Percentiles rank a stretch among this genome's conserved stretches.
Evolutionary conservation across 2,329 filamentous ascomycete species (phyloP).

Genomic region (Xylariales sp.): DNA sequence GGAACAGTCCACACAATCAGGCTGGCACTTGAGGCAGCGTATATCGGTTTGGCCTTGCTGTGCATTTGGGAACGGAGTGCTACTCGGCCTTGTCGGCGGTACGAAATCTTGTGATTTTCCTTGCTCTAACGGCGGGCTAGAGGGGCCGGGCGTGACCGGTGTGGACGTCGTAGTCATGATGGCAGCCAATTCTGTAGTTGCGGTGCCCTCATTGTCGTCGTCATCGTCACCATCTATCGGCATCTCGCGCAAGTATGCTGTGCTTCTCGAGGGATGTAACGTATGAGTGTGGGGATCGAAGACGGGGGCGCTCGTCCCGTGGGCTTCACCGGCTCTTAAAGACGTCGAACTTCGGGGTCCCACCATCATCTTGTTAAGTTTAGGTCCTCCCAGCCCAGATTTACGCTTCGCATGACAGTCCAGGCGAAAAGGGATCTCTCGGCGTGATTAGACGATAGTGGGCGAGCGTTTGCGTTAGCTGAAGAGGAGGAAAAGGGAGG

Average conservation of each 20-base stretch:
- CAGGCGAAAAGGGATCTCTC: no score
- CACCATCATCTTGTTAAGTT: slow-evolving; percentile 17
- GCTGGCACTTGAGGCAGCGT: slow-evolving; percentile 34
- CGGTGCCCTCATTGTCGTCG: slow-evolving; percentile 31
- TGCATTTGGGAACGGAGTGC: slow-evolving; percentile 55
- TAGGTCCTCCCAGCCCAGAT: slow-evolving; percentile 4
- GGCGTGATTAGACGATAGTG: no score
- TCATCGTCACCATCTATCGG: slow-evolving; percentile 19
- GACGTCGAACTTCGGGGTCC: slow-evolving; percentile 15
- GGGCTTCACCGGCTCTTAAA: slow-evolving; percentile 19
- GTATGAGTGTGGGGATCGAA: slow-evolving; percentile 19
- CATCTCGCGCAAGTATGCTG: slow-evolving; percentile 20
- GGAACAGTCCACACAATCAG: slow-evolving; percentile 21
- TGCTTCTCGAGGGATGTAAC: slow-evolving; percentile 18
- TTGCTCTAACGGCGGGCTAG: slow-evolving; percentile 46
- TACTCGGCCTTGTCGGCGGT: slow-evolving; percentile 51
- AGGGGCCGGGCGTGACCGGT: slow-evolving; percentile 49
- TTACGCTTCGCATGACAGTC: slow-evolving; percentile 10
- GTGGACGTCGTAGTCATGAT: slow-evolving; percentile 47
- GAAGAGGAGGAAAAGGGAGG: no score
- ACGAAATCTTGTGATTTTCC: slow-evolving; percentile 41
- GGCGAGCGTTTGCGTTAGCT: no score
- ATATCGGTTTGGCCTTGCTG: slow-evolving; percentile 43
- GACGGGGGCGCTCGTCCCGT: slow-evolving; percentile 11
- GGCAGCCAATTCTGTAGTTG: slow-evolving; percentile 37